Conservation (phyloP, 768 basidiomycete species). For the Suillus discolor region DNA sequence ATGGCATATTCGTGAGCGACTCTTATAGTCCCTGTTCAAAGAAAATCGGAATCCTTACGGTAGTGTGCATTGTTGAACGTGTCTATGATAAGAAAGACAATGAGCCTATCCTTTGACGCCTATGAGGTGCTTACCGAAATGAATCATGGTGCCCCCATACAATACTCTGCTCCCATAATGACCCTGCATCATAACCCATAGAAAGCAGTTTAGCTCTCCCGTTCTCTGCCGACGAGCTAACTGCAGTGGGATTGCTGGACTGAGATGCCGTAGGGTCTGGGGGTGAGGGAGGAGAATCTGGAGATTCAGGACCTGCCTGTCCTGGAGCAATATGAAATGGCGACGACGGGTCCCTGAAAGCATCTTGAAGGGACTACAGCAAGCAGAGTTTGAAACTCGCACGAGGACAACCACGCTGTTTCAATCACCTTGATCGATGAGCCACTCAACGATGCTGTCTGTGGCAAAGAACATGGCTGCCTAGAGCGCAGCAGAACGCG, state of each 20-base stretch:
- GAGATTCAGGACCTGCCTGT: constrained; percentile 57
- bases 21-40: background rate
- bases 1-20: constrained; percentile 1
- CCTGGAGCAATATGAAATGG: constrained; percentile 69
- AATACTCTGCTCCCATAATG: constrained; percentile 80
- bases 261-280: background rate
- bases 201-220: constrained; percentile 46
- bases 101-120: background rate
- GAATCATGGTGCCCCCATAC: constrained; percentile 82
- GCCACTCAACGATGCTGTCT: constrained; percentile 21
- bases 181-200: constrained; percentile 59
- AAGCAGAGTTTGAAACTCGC: background rate
- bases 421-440: constrained; percentile 29
- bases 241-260: background rate
- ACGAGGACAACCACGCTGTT: background rate
- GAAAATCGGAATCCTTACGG: constrained; percentile 38
- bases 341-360: constrained; percentile 63
- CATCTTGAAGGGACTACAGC: constrained; percentile 58
- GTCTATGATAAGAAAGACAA: constrained; percentile 41
- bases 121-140: constrained; percentile 58
- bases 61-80: constrained; percentile 81
- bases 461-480: background rate
- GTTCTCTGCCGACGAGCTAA: constrained; percentile 30
- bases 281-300: constrained; percentile 42
- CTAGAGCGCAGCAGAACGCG: background rate